A percentile compares a stretch with the other conserved stretches of the same genome.
phyloP scores from a whole-genome alignment of 2,329 filamentous ascomycete species.

The Myriosclerotinia duriaeana region DNA sequence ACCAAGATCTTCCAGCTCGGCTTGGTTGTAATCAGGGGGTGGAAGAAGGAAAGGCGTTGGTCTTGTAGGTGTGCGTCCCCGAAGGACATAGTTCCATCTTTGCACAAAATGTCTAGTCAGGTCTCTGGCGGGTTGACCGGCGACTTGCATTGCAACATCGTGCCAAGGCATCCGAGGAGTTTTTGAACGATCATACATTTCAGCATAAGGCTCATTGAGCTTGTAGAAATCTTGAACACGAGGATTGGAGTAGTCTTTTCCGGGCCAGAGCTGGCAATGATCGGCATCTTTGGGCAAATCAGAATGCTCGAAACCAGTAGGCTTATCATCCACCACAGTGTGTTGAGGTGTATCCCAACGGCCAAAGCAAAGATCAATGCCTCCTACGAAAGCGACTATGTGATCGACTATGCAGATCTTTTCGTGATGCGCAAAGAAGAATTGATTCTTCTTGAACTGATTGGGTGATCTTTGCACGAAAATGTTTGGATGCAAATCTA shows the following conservation, averaged over 20 bases:
- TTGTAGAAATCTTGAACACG: conserved; percentile 93
- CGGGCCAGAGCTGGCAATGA: conserved; percentile 93
- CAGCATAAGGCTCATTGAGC: conserved; percentile 91
- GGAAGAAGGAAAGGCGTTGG: conserved; percentile 92
- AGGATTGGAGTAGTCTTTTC: conserved; percentile 98
- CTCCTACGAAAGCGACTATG: conserved; percentile 91
- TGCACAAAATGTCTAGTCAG: conserved; percentile 95
- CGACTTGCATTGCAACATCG: conserved; percentile 95
- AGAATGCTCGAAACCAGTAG: conserved; percentile 84
- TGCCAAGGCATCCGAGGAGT: conserved; percentile 98
- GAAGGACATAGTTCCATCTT: conserved; percentile 94
- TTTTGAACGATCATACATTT: conserved; percentile 94
- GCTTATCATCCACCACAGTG: conserved; percentile 84
- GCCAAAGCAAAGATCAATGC: conserved; percentile 94
- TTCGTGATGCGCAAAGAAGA: conserved; percentile 99
- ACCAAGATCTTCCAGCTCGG: conserved; percentile 82
- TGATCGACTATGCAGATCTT: conserved; percentile 98
- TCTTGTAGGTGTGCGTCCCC: conserved; percentile 87
- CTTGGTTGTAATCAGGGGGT: conserved; percentile 84
- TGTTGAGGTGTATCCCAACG: conserved; percentile 97
- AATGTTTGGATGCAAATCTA: conserved; percentile 93
- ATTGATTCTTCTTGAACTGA: conserved; percentile 97
- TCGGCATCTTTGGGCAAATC: conserved; percentile 82
- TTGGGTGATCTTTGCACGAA: conserved; percentile 96
- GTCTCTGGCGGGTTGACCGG: conserved; percentile 92